These are phyloP conservation scores for Hibiscus trionum DNA, from an alignment of 345 rosid species.

Conservation along the genomic window DNA sequence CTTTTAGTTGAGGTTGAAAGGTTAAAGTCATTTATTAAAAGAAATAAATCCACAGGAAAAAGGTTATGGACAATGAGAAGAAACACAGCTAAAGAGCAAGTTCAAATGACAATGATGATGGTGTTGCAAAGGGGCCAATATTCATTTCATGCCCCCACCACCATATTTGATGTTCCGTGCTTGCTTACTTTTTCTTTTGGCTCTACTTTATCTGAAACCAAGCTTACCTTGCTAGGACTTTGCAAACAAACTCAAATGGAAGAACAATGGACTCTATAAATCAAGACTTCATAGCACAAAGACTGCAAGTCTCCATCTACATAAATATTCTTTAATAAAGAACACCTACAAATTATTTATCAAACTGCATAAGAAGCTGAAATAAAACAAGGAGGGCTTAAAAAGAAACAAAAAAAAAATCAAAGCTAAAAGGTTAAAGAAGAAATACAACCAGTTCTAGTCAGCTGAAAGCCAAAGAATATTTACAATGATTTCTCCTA, in stretches of 20 bases:
- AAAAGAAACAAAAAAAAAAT: not conserved
- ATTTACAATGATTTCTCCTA: slow-evolving; percentile 36
- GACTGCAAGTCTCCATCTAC: slow-evolving; percentile 13
- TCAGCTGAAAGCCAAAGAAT: slow-evolving; percentile 24
- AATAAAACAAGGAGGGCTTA: not conserved
- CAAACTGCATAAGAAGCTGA: slow-evolving; percentile 26
- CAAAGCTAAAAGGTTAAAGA: slow-evolving; percentile 7
- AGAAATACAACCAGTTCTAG: slow-evolving; percentile 27
- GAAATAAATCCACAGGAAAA: not conserved
- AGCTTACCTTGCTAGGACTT: not conserved
- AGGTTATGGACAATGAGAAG: not conserved
- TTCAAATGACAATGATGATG: not conserved
- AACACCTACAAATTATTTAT: slow-evolving; percentile 54
- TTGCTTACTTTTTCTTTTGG: not conserved
- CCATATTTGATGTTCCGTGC: not conserved
- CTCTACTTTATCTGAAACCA: not conserved
- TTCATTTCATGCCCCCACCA: not conserved
- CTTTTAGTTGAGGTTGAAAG: not conserved
- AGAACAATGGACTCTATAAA: not conserved
- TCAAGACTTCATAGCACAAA: not conserved
- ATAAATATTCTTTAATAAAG: not conserved
- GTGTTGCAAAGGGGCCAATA: not conserved
- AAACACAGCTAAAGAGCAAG: too few species aligned
- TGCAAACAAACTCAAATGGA: not conserved
- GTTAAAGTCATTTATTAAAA: not conserved